Conservation (phyloP, 177 flowering plant genomes). For the Vitis hybrid region DNA sequence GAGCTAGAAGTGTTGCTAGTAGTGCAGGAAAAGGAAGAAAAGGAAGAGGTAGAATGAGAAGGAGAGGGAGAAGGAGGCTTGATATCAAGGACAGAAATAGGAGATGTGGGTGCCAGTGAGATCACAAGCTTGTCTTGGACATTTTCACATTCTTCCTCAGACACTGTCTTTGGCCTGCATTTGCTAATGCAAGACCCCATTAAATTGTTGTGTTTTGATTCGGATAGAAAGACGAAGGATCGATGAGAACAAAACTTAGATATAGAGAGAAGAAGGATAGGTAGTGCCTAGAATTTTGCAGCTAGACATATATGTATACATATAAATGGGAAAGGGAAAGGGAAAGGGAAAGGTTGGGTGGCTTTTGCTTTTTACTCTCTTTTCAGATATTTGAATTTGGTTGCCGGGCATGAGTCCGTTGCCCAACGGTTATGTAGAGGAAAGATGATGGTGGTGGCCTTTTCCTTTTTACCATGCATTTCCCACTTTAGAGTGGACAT, state of each 20-base stretch:
- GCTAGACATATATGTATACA: not conserved
- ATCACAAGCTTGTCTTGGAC: slow-evolving; percentile 64
- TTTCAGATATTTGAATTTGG: slow-evolving; percentile 36
- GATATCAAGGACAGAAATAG: slow-evolving; percentile 17
- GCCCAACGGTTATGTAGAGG: slow-evolving; percentile 31
- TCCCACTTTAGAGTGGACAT: no score
- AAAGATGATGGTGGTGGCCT: not conserved
- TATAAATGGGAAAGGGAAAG: not conserved
- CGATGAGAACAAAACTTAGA: not conserved
- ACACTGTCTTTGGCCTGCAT: slow-evolving; percentile 37
- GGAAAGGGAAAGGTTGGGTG: slow-evolving; percentile 9
- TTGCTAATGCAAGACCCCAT: slow-evolving; percentile 83
- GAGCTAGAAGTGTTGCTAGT: slow-evolving; percentile 21
- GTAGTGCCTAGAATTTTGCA: not conserved
- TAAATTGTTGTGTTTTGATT: slow-evolving; percentile 4
- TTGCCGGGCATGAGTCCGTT: slow-evolving; percentile 38
- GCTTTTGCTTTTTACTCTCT: slow-evolving; percentile 21
- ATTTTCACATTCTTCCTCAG: slow-evolving; percentile 15
- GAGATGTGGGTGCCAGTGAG: slow-evolving; percentile 32
- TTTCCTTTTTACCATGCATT: no score
- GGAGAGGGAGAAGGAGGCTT: slow-evolving; percentile 10
- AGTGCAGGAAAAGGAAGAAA: slow-evolving; percentile 29
- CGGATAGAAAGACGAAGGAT: not conserved
- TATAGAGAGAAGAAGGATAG: not conserved
- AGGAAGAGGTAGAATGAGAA: slow-evolving; percentile 29